phyloP scores from a whole-genome alignment of 2,329 filamentous ascomycete genomes.

The Calonectria honghensis region DNA sequence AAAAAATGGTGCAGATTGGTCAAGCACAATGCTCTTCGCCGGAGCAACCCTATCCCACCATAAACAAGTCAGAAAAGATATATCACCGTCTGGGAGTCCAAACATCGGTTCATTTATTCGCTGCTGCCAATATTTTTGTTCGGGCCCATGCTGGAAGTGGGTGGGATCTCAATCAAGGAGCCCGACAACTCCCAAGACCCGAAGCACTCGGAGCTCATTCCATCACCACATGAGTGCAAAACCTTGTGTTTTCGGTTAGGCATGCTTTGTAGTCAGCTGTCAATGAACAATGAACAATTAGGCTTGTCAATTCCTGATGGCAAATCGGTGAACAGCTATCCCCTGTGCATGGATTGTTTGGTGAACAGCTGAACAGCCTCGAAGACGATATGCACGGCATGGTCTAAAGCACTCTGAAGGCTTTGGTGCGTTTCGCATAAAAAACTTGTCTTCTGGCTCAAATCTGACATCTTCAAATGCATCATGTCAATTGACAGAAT shows the following conservation, averaged over 20 bases:
- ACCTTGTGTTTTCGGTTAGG: background rate
- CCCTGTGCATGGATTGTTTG: background rate
- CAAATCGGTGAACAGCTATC: background rate
- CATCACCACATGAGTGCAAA: background rate
- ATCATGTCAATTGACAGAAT: background rate
- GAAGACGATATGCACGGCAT: background rate
- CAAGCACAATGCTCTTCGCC: background rate
- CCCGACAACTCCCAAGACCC: background rate
- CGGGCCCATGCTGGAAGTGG: background rate
- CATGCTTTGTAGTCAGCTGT: background rate
- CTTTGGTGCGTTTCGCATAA: background rate
- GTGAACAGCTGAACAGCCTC: background rate
- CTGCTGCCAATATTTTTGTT: background rate
- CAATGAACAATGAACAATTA: background rate
- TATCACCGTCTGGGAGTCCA: background rate
- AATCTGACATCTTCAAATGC: background rate
- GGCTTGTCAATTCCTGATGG: background rate
- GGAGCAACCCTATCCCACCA: background rate
- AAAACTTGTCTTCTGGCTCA: background rate
- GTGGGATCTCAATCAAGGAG: background rate
- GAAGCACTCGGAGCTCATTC: background rate
- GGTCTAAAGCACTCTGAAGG: background rate
- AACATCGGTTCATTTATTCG: background rate
- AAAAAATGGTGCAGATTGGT: background rate
- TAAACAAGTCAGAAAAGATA: background rate